A percentile compares a stretch with the other conserved stretches of the same genome.
Conservation (phyloP, 2,329 filamentous ascomycete genomes). For the Pezicula carpinea region DNA sequence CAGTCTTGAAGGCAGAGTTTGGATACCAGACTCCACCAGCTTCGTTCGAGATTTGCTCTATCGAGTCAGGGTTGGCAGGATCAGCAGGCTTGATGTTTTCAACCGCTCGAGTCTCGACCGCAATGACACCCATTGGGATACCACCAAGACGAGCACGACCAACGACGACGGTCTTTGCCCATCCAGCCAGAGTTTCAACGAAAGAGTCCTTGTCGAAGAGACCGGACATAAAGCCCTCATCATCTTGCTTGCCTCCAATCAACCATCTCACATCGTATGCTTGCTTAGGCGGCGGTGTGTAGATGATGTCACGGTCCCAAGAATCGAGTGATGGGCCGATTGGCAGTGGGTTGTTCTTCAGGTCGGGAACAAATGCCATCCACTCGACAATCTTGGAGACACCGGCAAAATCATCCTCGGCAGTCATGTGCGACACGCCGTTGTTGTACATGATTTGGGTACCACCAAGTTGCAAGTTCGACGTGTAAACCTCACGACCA, state of each 20-base stretch:
- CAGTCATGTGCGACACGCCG: conserved; percentile 98
- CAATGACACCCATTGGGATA: conserved; percentile 98
- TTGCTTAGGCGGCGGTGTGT: conserved; percentile 72
- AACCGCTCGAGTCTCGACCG: conserved; percentile 89
- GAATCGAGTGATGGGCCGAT: conserved; percentile 78
- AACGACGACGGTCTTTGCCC: conserved; percentile 94
- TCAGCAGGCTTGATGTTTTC: conserved; percentile 97
- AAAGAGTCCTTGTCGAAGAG: conserved; percentile 97
- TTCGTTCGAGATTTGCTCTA: conserved; percentile 90
- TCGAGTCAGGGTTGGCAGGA: conserved; percentile 96
- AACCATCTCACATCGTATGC: conserved; percentile 91
- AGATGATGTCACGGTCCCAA: conserved; percentile 91
- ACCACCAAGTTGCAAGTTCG: conserved; percentile 96
- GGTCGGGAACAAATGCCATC: conserved; percentile 96
- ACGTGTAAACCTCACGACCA: conserved; percentile 97
- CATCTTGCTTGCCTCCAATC: conserved; percentile 82
- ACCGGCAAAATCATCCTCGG: conserved; percentile 95
- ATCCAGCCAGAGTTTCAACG: conserved; percentile 91
- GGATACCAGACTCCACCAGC: conserved; percentile 99
- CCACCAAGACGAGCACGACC: conserved; percentile 94
- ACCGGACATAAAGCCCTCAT: conserved; percentile 75
- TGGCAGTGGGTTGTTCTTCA: conserved; percentile 89
- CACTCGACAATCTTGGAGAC: conserved; percentile 97
- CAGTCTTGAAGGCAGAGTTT: conserved; percentile 99
- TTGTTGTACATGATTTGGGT: conserved; percentile 99